Conservation (phyloP, 139 green algal species). For the Closterium sp. region DNA sequence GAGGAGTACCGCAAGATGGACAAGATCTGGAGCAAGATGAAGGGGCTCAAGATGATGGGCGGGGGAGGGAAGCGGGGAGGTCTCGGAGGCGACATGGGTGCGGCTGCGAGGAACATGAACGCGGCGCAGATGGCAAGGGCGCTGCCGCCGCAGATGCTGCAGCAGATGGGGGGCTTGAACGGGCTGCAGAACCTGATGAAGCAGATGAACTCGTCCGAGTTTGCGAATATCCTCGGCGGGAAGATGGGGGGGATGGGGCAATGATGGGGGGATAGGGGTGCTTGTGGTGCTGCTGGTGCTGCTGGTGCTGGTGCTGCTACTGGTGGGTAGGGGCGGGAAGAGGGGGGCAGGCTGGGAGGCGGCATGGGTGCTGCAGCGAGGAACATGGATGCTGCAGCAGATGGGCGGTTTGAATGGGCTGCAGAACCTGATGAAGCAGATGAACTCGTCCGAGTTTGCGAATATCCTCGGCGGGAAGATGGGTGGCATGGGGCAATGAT, state of each 20-base stretch:
- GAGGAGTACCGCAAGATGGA: constrained; percentile 89
- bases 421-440: constrained; percentile 72
- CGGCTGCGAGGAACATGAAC: constrained; percentile 55
- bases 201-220: constrained; percentile 25
- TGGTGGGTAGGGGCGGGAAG: neutral
- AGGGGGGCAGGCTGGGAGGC: neutral
- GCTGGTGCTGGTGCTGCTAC: no score
- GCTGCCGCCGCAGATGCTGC: constrained; percentile 88
- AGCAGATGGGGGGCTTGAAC: constrained; percentile 89
- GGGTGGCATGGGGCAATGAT: neutral
- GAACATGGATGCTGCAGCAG: constrained; percentile 63
- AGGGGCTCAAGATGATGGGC: constrained; percentile 80
- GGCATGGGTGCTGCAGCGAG: constrained; percentile 58
- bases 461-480: constrained; percentile 5
- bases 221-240: constrained; percentile 12
- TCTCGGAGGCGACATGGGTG: constrained; percentile 74
- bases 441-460: constrained; percentile 19
- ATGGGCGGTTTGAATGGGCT: no score
- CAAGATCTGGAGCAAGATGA: constrained; percentile 85
- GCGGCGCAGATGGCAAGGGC: constrained; percentile 79
- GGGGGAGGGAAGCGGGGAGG: constrained; percentile 43
- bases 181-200: constrained; percentile 81
- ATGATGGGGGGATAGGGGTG: neutral
- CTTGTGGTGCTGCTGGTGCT: neutral
- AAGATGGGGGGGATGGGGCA: neutral